Evolutionary conservation across 768 basidiomycete genomes (phyloP), one percentile per base, ranked within the genome.

Genomic region (Rhodotorula diobovata): DNA sequence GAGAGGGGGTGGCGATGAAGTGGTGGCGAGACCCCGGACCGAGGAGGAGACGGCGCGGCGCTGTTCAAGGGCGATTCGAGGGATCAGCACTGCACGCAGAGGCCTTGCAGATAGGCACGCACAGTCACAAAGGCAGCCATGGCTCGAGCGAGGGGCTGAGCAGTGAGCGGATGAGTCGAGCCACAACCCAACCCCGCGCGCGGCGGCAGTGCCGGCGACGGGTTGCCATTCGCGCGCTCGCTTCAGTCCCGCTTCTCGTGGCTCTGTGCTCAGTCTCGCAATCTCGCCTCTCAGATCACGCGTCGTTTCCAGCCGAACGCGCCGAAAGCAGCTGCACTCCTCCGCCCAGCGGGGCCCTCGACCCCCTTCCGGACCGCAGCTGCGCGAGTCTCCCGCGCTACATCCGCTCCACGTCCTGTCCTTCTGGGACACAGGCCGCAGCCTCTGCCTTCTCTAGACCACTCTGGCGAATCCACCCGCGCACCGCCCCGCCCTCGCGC

Each of bases 21-120:
- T 16, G 43, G 69, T 66, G 69, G 69, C 69, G 63, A 70, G 61
- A 4, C 59, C 18, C 30, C 69, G 69, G 25, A 56, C 28, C 18
- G 51, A 28, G 30, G 59, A 20, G 5, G 56, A 28, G 25, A 35
- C 30, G n/a, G 35, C 61, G 34, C 53, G 53, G 61, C 67, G 51
- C 53, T 62, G 67, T 10, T 37, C 7, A 8, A 2, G 30, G 34
- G 25, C 4, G 30, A 12, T 10, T 8, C 8, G 41, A 12, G 18
- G 14, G 35, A 50, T 66, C 58, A 66, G 66, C 28, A 1, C 2
- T 9, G 34, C 35, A 1, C 20, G 2, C 8, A 7, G 46, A 53
- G 51, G 2, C 2, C 18, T 15, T 54, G 53, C 15, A 16, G 12
- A 20, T 30, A n/a, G n/a, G 53, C 35, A 54, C 61, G 39, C 30